Evolutionary conservation across 176 grass and related monocot genomes (phyloP).

Genomic region (Poa pratensis): DNA sequence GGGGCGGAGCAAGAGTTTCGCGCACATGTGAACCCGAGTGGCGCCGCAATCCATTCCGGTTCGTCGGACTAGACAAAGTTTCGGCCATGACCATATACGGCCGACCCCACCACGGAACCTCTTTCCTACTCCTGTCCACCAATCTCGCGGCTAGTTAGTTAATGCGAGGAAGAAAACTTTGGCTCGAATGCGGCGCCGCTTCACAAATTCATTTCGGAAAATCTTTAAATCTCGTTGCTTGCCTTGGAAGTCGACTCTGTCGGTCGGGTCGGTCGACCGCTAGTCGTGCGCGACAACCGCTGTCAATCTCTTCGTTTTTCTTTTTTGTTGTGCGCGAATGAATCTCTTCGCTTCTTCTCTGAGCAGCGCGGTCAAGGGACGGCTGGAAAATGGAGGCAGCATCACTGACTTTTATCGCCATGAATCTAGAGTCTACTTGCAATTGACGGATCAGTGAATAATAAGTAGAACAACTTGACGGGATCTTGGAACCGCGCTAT

Average conservation of each 20-base stretch:
- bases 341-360: no score
- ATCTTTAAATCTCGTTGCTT: background rate
- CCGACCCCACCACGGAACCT: no score
- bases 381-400: conserved; percentile 26
- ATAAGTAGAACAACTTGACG: background rate
- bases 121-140: no score
- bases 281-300: background rate
- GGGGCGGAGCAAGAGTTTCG: background rate
- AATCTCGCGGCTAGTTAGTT: no score
- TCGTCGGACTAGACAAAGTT: background rate
- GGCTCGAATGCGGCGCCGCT: conserved; percentile 15
- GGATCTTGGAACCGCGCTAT: no score
- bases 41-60: conserved; percentile 49
- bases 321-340: no score
- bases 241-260: background rate
- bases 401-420: background rate
- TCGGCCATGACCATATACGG: background rate
- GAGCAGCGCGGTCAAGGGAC: conserved; percentile 21
- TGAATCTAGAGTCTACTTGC: background rate
- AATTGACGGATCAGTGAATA: background rate
- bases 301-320: background rate
- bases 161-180: conserved; percentile 19
- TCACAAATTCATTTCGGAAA: background rate
- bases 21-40: conserved; percentile 45
- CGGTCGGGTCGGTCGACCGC: background rate